phyloP scores from a whole-genome alignment of 75 land plant species.

The Cryptomeria japonica region DNA sequence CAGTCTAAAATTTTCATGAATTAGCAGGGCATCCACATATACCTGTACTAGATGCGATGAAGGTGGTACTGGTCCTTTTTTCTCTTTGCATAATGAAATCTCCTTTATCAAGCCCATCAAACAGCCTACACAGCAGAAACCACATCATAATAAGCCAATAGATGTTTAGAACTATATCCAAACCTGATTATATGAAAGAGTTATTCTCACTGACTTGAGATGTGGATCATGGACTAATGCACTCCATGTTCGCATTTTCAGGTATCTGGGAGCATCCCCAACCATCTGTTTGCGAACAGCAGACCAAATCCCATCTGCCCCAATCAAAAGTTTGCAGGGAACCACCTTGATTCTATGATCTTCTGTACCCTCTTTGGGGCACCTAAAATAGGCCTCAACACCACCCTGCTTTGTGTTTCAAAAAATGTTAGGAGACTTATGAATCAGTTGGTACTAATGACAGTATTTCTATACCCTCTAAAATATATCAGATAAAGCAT shows the following conservation, averaged over 20 bases:
- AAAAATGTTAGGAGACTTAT: too few species aligned
- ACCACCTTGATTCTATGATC: too few species aligned
- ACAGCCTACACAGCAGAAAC: not conserved
- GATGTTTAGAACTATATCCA: not conserved
- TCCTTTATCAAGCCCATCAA: not conserved
- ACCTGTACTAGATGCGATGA: not conserved
- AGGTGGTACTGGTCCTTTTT: not conserved
- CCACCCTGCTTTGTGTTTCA: too few species aligned
- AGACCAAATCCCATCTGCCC: slow-evolving; percentile 4
- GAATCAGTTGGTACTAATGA: too few species aligned
- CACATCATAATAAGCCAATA: not conserved
- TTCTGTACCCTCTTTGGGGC: too few species aligned
- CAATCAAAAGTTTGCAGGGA: too few species aligned
- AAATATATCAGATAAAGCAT: too few species aligned
- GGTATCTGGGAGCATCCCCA: slow-evolving; percentile 34
- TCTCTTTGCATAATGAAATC: not conserved
- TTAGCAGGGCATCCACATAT: not conserved
- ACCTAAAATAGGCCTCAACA: too few species aligned
- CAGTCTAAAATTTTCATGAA: not conserved
- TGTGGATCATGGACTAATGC: slow-evolving; percentile 24
- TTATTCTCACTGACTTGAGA: slow-evolving; percentile 4
- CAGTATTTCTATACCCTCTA: too few species aligned
- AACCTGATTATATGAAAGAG: not conserved
- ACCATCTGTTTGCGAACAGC: slow-evolving; percentile 31
- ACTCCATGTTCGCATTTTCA: slow-evolving; percentile 23